Evolutionary conservation across 2,329 filamentous ascomycete genomes (phyloP).

Genomic region (Ceratocystis lukuohia): DNA sequence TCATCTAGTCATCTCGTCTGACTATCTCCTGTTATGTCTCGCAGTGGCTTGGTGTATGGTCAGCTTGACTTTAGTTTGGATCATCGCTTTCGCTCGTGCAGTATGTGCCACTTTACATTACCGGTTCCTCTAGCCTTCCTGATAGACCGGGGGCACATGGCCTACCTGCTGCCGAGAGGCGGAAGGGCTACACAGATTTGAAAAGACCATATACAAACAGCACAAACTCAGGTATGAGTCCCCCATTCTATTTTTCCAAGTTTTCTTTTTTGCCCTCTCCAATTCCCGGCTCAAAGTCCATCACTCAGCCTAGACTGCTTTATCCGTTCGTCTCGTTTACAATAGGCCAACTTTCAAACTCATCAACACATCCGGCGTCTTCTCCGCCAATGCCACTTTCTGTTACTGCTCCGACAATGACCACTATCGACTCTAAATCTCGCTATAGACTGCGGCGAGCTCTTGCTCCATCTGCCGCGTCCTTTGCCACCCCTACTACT

Average conservation of each 20-base stretch:
- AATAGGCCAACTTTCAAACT: no score
- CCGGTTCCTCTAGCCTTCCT: not conserved
- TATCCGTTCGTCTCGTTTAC: no score
- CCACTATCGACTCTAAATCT: not conserved
- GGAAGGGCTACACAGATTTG: not conserved
- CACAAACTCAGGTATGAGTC: not conserved
- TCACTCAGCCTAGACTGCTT: no score
- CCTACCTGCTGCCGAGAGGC: not conserved
- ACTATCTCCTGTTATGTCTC: not conserved
- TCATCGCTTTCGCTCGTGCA: conserved; percentile 18
- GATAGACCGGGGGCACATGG: not conserved
- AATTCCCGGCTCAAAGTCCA: no score
- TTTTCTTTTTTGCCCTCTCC: no score
- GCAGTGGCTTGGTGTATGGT: not conserved
- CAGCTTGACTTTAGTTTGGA: not conserved
- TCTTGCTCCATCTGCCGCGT: not conserved
- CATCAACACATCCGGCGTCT: not conserved
- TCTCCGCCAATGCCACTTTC: not conserved
- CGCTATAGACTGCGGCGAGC: not conserved
- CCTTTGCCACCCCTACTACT: not conserved
- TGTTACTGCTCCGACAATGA: not conserved
- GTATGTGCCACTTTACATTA: conserved; percentile 6
- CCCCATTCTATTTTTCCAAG: no score
- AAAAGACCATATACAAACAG: conserved; percentile 3
- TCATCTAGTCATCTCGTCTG: not conserved